phyloP scores from a whole-genome alignment of 768 basidiomycete species.

The Epithele typhae region DNA sequence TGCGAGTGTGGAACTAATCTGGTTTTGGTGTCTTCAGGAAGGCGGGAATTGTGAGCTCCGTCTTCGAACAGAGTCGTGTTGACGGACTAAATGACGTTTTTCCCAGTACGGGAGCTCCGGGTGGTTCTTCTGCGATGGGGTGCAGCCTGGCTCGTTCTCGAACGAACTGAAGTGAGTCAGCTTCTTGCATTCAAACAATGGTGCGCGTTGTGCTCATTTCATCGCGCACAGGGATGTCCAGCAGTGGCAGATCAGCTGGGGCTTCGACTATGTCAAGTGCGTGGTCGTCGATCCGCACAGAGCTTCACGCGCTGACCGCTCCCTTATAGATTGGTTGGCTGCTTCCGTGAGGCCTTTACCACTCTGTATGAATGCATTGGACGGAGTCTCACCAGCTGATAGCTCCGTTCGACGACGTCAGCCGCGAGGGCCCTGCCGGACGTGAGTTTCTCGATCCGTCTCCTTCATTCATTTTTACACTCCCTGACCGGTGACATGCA shows the following conservation, averaged over 20 bases:
- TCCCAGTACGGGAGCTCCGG: slow-evolving; percentile 61
- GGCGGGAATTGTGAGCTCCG: slow-evolving; percentile 51
- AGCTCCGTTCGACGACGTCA: slow-evolving; percentile 12
- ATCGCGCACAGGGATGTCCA: slow-evolving; percentile 53
- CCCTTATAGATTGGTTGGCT: slow-evolving; percentile 49
- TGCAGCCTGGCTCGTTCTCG: slow-evolving; percentile 60
- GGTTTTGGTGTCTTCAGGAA: slow-evolving; percentile 32
- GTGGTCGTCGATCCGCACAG: slow-evolving; percentile 11
- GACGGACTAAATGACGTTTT: not conserved
- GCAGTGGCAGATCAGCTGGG: slow-evolving; percentile 59
- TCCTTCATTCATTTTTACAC: not conserved
- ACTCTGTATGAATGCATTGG: too few species aligned
- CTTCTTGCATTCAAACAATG: too few species aligned
- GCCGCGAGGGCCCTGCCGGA: slow-evolving; percentile 20
- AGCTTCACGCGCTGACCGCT: not conserved
- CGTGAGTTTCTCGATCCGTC: slow-evolving; percentile 25
- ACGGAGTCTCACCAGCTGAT: not conserved
- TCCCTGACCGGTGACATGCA: not conserved
- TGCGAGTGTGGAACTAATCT: too few species aligned
- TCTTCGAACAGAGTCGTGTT: too few species aligned
- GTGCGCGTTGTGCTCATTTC: too few species aligned
- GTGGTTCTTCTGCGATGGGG: slow-evolving; percentile 65
- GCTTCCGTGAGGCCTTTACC: too few species aligned
- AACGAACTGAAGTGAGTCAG: slow-evolving; percentile 48
- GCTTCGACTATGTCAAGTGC: slow-evolving; percentile 64